Evolutionary conservation across 2,329 filamentous ascomycete species (phyloP), one percentile per base, ranked within the genome.

Genomic region (Epichloe sylvatica): DNA sequence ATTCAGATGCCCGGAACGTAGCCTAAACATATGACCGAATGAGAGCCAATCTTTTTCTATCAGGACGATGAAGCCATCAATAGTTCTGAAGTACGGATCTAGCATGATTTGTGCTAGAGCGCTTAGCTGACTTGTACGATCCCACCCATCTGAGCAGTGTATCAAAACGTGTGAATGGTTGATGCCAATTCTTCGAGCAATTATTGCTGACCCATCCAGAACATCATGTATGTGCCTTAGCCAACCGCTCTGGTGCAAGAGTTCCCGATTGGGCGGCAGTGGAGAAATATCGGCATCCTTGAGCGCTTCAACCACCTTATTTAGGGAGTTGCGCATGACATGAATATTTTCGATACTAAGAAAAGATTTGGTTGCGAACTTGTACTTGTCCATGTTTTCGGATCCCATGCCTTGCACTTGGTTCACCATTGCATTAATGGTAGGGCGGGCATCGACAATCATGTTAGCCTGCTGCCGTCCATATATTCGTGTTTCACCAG

Each of bases 141-240:
- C 92, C 92, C 92, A 98, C 4, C 92, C 92, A 66, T 98, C 92
- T 2, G 92, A 97, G 67, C 92, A 98, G 67, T 98, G 92, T 45
- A 98, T 95, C 43, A 98, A 71, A 11, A 94, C 91, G 63, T 98
- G 89, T 1, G 90, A 95, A 61, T 96, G 91, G 56, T 88, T 85
- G 51, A 97, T 82, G 33, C 89, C 92, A 35, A 98, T 83, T 59
- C 92, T 87, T 34, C 86, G 77, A 33, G 90, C 84, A 57, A 97
- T 94, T 50, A 94, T 73, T 45, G 82, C 79, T 5, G 89, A 84
- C 1, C 92, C 92, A 53, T 92, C 86, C 15, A 98, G 71, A 43
- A 98, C 80, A 30, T 83, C 81, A 21, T 79, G 76, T 50, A 96
- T 94, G 62, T 98, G 91, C 60, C 86, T 88, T 45, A 97, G 69